Evolutionary conservation across 176 grass and related monocot species (phyloP).

Genomic region (Aegilops tauschii): DNA sequence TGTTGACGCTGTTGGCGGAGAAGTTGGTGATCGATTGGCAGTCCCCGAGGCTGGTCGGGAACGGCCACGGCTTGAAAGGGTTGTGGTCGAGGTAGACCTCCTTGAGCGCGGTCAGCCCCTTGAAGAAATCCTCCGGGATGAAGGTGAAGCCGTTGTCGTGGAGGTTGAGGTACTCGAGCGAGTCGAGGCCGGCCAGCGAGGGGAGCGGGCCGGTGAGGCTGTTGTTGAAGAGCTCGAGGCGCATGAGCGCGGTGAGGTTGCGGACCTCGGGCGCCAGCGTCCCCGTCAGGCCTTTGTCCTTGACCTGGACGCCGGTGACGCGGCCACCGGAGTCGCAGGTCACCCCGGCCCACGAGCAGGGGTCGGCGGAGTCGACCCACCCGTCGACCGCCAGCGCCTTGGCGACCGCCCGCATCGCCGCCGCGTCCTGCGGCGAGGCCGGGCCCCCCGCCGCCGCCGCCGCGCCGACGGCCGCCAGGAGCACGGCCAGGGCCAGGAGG

Average conservation of each 20-base stretch:
- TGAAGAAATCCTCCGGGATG: slow-evolving; percentile 62
- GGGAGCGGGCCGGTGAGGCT: slow-evolving; percentile 52
- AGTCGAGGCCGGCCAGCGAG: slow-evolving; percentile 39
- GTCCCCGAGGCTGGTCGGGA: slow-evolving; percentile 28
- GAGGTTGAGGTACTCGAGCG: slow-evolving; percentile 48
- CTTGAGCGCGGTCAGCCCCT: slow-evolving; percentile 43
- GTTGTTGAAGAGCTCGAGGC: slow-evolving; percentile 68
- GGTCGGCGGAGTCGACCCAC: slow-evolving; percentile 10
- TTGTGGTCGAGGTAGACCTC: slow-evolving; percentile 55
- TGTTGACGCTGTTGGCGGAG: slow-evolving; percentile 52
- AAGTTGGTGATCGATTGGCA: slow-evolving; percentile 55
- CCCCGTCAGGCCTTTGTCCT: slow-evolving; percentile 23
- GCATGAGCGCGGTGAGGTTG: slow-evolving; percentile 54
- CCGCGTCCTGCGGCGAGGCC: slow-evolving; percentile 28
- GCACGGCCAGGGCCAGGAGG: not conserved
- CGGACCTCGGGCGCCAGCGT: slow-evolving; percentile 50
- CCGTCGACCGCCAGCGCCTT: not conserved
- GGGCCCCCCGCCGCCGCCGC: not conserved
- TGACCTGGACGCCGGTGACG: slow-evolving; percentile 56
- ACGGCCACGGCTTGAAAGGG: slow-evolving; percentile 54
- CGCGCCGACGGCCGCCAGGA: not conserved
- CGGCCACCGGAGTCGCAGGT: slow-evolving; percentile 37
- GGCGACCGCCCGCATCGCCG: slow-evolving; percentile 56
- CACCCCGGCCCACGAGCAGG: slow-evolving; percentile 57
- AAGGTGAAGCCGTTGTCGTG: slow-evolving; percentile 50